Evolutionary conservation across 192 early-diverging fungal genomes (phyloP), one percentile per base, ranked within the genome.

Genomic region (Linnemannia zychae): DNA sequence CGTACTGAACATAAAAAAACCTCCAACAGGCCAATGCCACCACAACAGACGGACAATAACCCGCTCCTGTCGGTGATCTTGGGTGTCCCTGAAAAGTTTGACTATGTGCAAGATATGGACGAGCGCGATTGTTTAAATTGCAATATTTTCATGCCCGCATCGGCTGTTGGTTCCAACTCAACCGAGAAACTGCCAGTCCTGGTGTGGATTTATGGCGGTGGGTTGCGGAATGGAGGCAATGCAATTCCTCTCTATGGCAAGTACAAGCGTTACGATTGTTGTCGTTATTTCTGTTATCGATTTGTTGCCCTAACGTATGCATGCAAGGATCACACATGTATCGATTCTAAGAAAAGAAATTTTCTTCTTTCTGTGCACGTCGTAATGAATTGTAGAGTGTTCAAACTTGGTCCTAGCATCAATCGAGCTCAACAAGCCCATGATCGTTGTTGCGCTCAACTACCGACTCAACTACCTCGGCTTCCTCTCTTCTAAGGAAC

Each of bases 401-500:
- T 72, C 33, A 12, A 76, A 77, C 9, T 48, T 87, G 3, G 87
- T 87, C 12, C 36, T 24, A n/a, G 49, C 57, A 20, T 79, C 87
- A 2, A 34, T 77, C 20, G 13, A 77, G 16, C 49, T 83, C 17
- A 75, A 71, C 1, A 73, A 75, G 16, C 87, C 87, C n/a, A 76
- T 90, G 12, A 84, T 91, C 24, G 77, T 92, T n/a, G 90, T 92
- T 12, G 72, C 72, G 6, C 40, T 87, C 69, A 91, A 90, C 76
- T 91, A 92, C 66, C 88, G 91, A 1, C 82, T 91, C 24, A 90
- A 91, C 73, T 76, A 79, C 31, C 71, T 87, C 15, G 91, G 91
- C 1, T 89, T 82, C 67, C 79, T 91, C 33, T 69, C 88, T 18
- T 78, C 73, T 52, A 71, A 77, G 11, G 82, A 82, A 38, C 49